Evolutionary conservation across 129 eudicot species (phyloP), one percentile per base, ranked within the genome.

Genomic region (Silybum marianum): DNA sequence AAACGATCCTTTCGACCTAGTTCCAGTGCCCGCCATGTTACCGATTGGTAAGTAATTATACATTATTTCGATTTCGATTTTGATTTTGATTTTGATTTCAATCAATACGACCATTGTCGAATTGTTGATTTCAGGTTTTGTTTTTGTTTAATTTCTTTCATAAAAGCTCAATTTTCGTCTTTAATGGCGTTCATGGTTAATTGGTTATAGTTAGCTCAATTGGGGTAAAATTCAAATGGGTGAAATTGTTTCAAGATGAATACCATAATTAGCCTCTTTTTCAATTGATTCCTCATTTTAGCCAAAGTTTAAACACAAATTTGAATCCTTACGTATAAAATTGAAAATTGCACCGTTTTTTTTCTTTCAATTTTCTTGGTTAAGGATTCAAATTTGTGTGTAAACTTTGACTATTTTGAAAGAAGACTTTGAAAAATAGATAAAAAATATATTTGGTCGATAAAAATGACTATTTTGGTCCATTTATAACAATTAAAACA

Each of bases 1-100:
- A 95, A 93, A 89, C 90, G 95, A 85, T 69, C 92, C 0, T 91
- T 91, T 88, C 93, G 97, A 54, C 97, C 95, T 1, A 90, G 88
- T 87, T 90, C 93, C 14, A 93, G 98, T 74, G 76, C 98, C 11
- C 89, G 92, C 11, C 95, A 89, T 76, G 88, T 86, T 48, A 87
- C 86, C 9, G 93, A 95, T 87, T 95, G 99, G 99, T 95, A 93
- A 76, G 66, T 18, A 54, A 54, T 48, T 48, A 0, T 16, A 4
- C 22, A 6, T 54, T 4, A 4, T 18, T 73, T 26, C 74, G 32
- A 40, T 25, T 36, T 26, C 30, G 72, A 68, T 68, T 24, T 68
- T 2, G 30, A 25, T 68, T 30, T 23, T 36, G 72, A 68, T 68
- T 25, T 68, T 1, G 16, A 25, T 68, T 30, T 23, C 34, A 68